phyloP scores from a whole-genome alignment of 495 filamentous ascomycete genomes.

The Sporormia fimetaria region DNA sequence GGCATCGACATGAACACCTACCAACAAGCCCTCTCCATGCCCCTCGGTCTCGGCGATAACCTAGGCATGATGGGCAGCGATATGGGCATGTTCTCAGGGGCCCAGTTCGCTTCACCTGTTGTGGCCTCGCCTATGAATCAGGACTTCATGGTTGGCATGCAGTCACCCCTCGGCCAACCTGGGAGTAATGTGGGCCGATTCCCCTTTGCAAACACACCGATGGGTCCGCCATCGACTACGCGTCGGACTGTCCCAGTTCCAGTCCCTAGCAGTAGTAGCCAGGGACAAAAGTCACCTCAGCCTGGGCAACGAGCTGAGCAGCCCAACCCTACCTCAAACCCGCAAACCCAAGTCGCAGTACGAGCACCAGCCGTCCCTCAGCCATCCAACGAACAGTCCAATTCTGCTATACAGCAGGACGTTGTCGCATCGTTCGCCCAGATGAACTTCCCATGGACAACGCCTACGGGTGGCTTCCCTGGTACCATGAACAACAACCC shows the following conservation, averaged over 20 bases:
- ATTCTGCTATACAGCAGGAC: too few relatives aligned
- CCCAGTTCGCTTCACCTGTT: conserved; percentile 25
- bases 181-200: too few relatives aligned
- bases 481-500: conserved; percentile 29
- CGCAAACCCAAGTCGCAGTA: too few relatives aligned
- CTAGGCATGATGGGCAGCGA: conserved; percentile 20
- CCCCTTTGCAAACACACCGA: too few relatives aligned
- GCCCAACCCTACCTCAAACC: too few relatives aligned
- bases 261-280: conserved; percentile 14
- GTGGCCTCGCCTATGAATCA: conserved; percentile 28
- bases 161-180: conserved; percentile 2
- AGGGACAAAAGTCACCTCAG: conserved; percentile 11
- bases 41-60: conserved; percentile 26
- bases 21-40: conserved; percentile 23
- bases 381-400: too few relatives aligned
- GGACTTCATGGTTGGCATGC: conserved; percentile 4
- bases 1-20: conserved; percentile 32
- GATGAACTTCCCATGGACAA: conserved; percentile 24
- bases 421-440: conserved; percentile 1
- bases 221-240: too few relatives aligned
- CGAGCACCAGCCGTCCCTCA: too few relatives aligned
- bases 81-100: conserved; percentile 27
- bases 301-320: too few relatives aligned
- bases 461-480: conserved; percentile 29
- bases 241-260: too few relatives aligned